Evolutionary conservation across 2,329 filamentous ascomycete genomes (phyloP).

Genomic region (Colletotrichum lupini): DNA sequence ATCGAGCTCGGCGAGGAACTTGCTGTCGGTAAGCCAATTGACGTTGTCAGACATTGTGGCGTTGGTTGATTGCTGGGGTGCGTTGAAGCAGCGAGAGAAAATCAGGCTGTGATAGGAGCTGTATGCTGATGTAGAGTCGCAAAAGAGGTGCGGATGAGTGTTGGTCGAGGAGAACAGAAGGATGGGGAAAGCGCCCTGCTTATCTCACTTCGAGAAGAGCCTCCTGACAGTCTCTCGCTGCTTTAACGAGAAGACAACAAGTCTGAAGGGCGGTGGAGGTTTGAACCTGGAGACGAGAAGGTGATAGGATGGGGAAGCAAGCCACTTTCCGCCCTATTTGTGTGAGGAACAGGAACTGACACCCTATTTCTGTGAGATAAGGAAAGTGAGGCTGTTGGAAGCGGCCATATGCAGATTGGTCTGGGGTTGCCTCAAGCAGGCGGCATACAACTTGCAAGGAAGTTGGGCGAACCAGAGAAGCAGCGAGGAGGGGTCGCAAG

Average conservation of each 20-base stretch:
- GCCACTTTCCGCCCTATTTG: slow-evolving; percentile 35
- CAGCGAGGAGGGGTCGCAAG: neutral
- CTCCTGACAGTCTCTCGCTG: neutral
- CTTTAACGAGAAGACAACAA: neutral
- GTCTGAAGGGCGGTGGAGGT: too few species aligned
- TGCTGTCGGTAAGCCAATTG: too few species aligned
- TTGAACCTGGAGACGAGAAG: too few species aligned
- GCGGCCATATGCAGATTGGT: neutral
- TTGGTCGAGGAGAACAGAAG: too few species aligned
- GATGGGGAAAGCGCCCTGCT: neutral
- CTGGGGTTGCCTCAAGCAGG: neutral
- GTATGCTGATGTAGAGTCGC: neutral
- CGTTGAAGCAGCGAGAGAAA: slow-evolving; percentile 38
- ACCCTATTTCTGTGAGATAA: neutral
- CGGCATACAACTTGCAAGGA: neutral
- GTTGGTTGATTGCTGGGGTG: neutral
- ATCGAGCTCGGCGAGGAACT: neutral
- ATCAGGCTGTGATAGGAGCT: slow-evolving; percentile 9
- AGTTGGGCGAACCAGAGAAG: too few species aligned
- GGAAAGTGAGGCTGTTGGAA: neutral
- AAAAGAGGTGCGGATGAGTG: neutral
- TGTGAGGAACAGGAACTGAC: neutral
- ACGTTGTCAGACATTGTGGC: slow-evolving; percentile 43
- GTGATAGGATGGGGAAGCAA: slow-evolving; percentile 33
- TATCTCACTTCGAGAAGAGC: neutral